Evolutionary conservation across 768 basidiomycete species (phyloP), one percentile per base, ranked within the genome.

Genomic region (Cantharellus cinnabarinus): DNA sequence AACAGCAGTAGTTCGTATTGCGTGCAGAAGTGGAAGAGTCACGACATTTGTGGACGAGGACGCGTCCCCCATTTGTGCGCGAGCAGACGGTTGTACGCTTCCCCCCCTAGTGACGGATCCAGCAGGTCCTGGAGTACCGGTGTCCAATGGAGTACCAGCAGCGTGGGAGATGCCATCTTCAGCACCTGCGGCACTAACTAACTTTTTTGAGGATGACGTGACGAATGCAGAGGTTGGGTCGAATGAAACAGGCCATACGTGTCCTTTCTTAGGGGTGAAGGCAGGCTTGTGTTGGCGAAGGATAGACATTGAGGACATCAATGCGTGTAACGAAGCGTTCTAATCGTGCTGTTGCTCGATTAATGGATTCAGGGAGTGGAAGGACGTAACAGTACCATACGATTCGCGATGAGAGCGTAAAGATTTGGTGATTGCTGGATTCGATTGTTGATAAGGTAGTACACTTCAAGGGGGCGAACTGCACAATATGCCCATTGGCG

Each of bases 391-490:
- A 3, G 65, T 67, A 89, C 89, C 65, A 93, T 71, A 63, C 89
- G 81, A 65, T 87, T 88, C 56, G 88, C 88, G 48, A 93, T 72
- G 2, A 93, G 75, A 5, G 81, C 81, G 66, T 91, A 89, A 41
- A 91, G 72, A 63, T 88, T 83, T 5, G 89, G 89, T 0, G 86
- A 80, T 67, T 87, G 86, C 67, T 91, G 91, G 62, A 91, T 88
- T 62, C 85, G 80, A 67, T 85, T 85, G 70, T 90, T 83, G 72
- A 89, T 78, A 66, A 93, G 80, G 67, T 89, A 93, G 69, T 89
- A 93, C 4, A 81, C 83, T 15, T 83, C 84, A 61, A 90, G 70
- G 2, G 88, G 82, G 61, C 76, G 76, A 53, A 83, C 89, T 90
- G 67, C 52, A 55, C 40, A 57, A 29, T 39, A 38, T 29, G 63